Evolutionary conservation across 768 basidiomycete genomes (phyloP).

Genomic region (Serendipita sp.): DNA sequence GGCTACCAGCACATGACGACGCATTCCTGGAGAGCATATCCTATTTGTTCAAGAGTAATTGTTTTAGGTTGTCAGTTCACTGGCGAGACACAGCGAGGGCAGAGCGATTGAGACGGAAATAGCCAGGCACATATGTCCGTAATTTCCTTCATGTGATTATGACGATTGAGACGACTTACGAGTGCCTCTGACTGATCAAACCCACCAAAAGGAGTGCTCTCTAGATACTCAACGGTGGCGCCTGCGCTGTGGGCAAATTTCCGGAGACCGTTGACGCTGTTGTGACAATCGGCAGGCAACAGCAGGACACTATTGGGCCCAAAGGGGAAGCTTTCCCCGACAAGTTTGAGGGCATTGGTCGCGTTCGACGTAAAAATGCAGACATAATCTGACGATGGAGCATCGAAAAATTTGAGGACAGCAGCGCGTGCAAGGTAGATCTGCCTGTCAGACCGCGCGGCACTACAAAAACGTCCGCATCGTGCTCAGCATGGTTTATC

Average conservation of each 20-base stretch:
- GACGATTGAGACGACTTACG: too few species aligned
- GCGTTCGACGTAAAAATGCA: slow-evolving; percentile 75
- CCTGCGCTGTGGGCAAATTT: slow-evolving; percentile 46
- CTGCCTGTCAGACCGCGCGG: slow-evolving; percentile 48
- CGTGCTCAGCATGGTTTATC: too few species aligned
- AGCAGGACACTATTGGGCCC: slow-evolving; percentile 40
- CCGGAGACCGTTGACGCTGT: slow-evolving; percentile 70
- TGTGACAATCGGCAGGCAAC: slow-evolving; percentile 66
- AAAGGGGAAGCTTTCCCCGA: slow-evolving; percentile 72
- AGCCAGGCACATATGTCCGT: too few species aligned
- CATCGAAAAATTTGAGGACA: slow-evolving; percentile 63
- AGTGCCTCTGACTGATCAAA: slow-evolving; percentile 42
- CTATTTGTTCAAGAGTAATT: too few species aligned
- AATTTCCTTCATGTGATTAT: too few species aligned
- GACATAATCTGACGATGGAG: slow-evolving; percentile 51
- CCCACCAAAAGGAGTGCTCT: slow-evolving; percentile 47
- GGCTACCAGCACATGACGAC: slow-evolving; percentile 34
- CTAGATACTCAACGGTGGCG: slow-evolving; percentile 46
- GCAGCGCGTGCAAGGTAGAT: slow-evolving; percentile 55
- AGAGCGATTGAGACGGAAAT: too few species aligned
- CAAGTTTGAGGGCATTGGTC: slow-evolving; percentile 60
- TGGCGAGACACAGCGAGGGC: too few species aligned
- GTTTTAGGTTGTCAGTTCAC: too few species aligned
- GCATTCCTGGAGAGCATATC: neutral
- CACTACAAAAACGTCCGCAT: slow-evolving; percentile 29